A percentile compares a stretch with the other conserved stretches of the same genome.
Evolutionary conservation across 345 rosid genomes (phyloP).

Genomic region (Linum tenue): DNA sequence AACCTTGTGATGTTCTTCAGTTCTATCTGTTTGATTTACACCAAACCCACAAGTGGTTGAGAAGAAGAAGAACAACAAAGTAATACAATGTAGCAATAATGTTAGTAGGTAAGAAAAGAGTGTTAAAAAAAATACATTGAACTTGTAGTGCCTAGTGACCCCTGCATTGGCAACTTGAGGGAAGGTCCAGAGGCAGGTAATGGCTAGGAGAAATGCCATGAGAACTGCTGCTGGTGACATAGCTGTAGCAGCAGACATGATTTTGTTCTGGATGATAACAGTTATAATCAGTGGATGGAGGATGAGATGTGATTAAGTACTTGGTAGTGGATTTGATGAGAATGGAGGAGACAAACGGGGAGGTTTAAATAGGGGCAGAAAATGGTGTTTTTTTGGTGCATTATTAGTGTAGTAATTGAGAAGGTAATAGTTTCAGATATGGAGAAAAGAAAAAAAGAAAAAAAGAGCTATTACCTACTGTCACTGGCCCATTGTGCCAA

Average conservation of each 20-base stretch:
- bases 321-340: not conserved
- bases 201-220: constrained; percentile 15
- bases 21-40: constrained; percentile 21
- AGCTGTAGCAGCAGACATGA: constrained; percentile 20
- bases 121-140: constrained; percentile 46
- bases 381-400: constrained; percentile 6
- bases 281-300: too few species aligned
- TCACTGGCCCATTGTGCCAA: constrained; percentile 17
- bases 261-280: not conserved
- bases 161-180: constrained; percentile 34
- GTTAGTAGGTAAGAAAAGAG: too few species aligned
- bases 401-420: not conserved
- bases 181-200: constrained; percentile 18
- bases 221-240: constrained; percentile 15
- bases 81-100: not conserved
- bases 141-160: constrained; percentile 60
- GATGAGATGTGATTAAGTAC: too few species aligned
- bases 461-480: constrained; percentile 18
- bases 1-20: constrained; percentile 34
- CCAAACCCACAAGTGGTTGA: not conserved
- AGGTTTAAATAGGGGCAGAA: constrained; percentile 16
- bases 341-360: not conserved
- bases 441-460: not conserved
- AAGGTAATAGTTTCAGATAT: constrained; percentile 12
- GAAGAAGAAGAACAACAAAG: not conserved